Evolutionary conservation across 768 basidiomycete genomes (phyloP).

Genomic region (Baorangia bicolor): DNA sequence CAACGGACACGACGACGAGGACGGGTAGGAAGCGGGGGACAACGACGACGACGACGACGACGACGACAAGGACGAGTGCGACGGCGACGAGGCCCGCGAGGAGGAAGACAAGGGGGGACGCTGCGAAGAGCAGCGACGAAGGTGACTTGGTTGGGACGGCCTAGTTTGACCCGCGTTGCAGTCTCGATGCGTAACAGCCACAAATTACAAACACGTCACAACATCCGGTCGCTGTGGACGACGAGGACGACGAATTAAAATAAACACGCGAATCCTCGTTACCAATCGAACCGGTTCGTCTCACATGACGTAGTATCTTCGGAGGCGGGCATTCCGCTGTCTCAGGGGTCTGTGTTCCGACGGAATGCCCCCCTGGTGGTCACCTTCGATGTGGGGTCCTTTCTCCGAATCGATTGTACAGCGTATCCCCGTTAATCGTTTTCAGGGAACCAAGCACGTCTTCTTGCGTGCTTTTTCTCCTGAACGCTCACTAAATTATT

Average conservation of each 20-base stretch:
- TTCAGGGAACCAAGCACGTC: too few species aligned
- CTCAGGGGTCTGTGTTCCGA: too few species aligned
- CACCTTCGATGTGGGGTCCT: too few species aligned
- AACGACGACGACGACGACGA: background rate
- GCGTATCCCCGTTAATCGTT: too few species aligned
- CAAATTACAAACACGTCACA: slow-evolving; percentile 15
- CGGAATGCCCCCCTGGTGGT: too few species aligned
- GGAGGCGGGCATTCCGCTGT: too few species aligned
- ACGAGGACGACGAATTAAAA: slow-evolving; percentile 7
- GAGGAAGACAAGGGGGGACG: background rate
- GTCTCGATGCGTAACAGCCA: slow-evolving; percentile 13
- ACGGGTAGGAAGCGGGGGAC: background rate
- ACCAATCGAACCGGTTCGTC: background rate
- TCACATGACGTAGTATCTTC: too few species aligned
- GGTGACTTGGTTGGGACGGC: background rate
- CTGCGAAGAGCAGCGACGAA: background rate
- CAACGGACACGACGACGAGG: background rate
- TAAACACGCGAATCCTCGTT: background rate
- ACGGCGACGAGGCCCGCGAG: background rate
- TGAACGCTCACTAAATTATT: too few species aligned
- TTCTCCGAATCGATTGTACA: too few species aligned
- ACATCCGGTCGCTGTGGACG: slow-evolving; percentile 9
- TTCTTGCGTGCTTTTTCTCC: too few species aligned
- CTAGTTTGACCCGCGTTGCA: slow-evolving; percentile 7
- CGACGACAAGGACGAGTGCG: background rate